Base-by-base conservation (phyloP, 306 rosid species). In the Quercus bicolor region DNA sequence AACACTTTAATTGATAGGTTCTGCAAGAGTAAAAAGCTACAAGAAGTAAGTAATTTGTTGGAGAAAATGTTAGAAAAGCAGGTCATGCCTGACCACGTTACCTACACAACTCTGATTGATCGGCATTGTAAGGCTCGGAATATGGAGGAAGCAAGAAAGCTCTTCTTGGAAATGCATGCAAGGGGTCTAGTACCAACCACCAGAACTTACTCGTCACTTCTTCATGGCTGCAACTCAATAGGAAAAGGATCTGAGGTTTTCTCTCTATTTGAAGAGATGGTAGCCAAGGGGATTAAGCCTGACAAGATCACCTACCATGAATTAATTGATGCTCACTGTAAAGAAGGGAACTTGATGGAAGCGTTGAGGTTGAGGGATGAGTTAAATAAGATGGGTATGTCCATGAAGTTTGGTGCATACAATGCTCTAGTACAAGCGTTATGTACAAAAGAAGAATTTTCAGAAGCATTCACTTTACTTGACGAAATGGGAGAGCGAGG, bases 121-220 rank as follows among this genome's bases (percentile, higher is more conserved):
- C 26, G 1, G 21, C 78, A 75, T 19, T 75, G 57, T 75, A 75
- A 60, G 71, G 37, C 60, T 59, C 26, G 43, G 37, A 52, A 75
- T 21, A 60, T 75, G 43, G 78, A 60, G 71, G 62, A 60, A 75
- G 71, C 78, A 34, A 75, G 28, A 60, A 56, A 61, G 70, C 78
- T 75, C 43, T 75, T 75, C 78, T 13, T 60, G 8, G 78, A 75
- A 37, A 75, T 75, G 78, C 78, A 75, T 70, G n/a, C 37, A 15
- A 75, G 10, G 62, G 48, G 43, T 60, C 23, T 75, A 70, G 48
- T 8, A 59, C 78, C 78, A 60, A 59, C 57, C 51, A 65, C 56
- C 4, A 18, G 21, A 12, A 75, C 78, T 21, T 75, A 75, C 70
- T 59, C 55, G 23, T 75, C 78, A 11, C 19, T 75, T 37, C 48